Conservation (phyloP, 2,329 filamentous ascomycete genomes). For the Sphaerulina populicola region DNA sequence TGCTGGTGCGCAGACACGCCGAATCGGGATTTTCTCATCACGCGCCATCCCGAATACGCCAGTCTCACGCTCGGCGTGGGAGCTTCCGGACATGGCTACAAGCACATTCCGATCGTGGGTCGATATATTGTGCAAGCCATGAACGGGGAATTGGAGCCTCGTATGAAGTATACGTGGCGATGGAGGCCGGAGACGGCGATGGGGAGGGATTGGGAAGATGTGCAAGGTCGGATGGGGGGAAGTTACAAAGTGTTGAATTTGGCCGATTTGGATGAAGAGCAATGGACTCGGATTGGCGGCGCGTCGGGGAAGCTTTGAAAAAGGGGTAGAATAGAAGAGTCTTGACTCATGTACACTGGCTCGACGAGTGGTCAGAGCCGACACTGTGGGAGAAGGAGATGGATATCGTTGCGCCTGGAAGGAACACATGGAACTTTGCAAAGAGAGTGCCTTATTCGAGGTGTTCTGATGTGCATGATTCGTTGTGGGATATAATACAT, state of each 20-base stretch:
- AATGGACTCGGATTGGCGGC: neutral
- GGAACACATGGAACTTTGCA: no score
- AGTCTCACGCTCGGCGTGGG: neutral
- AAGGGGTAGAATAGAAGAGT: no score
- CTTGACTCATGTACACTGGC: no score
- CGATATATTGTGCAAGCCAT: neutral
- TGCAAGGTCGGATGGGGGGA: neutral
- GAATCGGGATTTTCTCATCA: slow-evolving; percentile 48
- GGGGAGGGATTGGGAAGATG: neutral
- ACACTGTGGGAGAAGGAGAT: no score
- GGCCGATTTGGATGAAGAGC: neutral
- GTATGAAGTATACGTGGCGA: neutral
- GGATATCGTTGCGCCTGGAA: no score
- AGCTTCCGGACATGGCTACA: neutral
- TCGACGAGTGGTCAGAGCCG: no score
- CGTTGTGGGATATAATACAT: slow-evolving; percentile 3
- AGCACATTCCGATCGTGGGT: neutral
- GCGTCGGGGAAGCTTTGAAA: no score
- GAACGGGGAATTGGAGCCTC: neutral
- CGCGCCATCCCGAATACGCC: slow-evolving; percentile 38
- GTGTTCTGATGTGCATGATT: no score
- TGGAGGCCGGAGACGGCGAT: neutral
- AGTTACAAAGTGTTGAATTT: neutral
- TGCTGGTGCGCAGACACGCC: slow-evolving; percentile 53
- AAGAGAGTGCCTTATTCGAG: no score